Conservation (phyloP, 768 basidiomycete genomes). For the Hypholoma sublateritium region DNA sequence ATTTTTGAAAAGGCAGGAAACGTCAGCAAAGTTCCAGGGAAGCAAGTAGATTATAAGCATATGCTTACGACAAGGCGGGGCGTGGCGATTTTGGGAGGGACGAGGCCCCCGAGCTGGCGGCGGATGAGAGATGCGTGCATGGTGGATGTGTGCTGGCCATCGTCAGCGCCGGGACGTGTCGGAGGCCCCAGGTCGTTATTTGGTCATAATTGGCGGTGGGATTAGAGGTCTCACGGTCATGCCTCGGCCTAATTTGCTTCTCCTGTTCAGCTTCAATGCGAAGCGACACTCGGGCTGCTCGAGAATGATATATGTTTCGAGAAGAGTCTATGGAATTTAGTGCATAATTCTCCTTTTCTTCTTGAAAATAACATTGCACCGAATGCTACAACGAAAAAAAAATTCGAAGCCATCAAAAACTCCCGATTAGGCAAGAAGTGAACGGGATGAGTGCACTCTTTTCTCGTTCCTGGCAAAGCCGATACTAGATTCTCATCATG, state of each 20-base stretch:
- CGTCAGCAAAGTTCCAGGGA: not conserved
- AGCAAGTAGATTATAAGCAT: not conserved
- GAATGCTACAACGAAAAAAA: too few relatives aligned
- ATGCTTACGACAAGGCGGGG: slow-evolving; percentile 80
- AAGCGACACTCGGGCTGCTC: too few relatives aligned
- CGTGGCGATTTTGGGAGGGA: slow-evolving; percentile 95
- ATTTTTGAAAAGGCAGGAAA: slow-evolving; percentile 4
- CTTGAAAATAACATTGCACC: too few relatives aligned
- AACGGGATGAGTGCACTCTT: too few relatives aligned
- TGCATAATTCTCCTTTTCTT: too few relatives aligned
- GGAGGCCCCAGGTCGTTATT: slow-evolving; percentile 18
- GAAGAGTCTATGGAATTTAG: too few relatives aligned
- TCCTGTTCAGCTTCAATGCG: too few relatives aligned
- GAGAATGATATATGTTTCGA: too few relatives aligned
- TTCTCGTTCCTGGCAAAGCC: too few relatives aligned
- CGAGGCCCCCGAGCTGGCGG: slow-evolving; percentile 79
- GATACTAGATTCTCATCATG: too few relatives aligned
- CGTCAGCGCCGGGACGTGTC: slow-evolving; percentile 24
- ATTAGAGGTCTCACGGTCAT: not conserved
- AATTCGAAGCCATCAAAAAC: not conserved
- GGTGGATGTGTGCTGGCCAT: slow-evolving; percentile 27
- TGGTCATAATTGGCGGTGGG: slow-evolving; percentile 12
- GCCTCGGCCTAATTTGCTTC: too few relatives aligned
- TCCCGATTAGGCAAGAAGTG: not conserved
- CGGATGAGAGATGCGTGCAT: slow-evolving; percentile 87